Percentiles rank a stretch among this genome's conserved stretches.
Conservation (phyloP, 2,329 filamentous ascomycete species). For the Ascomycota sp. region DNA sequence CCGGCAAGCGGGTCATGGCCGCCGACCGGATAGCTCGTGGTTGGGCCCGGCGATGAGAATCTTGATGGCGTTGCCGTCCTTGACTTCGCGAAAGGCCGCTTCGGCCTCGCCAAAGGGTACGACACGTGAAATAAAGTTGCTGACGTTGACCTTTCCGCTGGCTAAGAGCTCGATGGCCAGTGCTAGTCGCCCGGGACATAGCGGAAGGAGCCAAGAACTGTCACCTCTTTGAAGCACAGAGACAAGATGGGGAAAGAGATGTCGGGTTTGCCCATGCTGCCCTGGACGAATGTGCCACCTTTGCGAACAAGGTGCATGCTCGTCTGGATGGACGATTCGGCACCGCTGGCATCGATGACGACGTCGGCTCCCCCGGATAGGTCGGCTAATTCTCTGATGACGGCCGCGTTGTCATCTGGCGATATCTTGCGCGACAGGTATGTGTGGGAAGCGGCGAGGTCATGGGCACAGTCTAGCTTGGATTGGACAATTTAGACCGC, state of each 20-base stretch:
- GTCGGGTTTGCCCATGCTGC: conserved; percentile 74
- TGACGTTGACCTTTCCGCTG: conserved; percentile 55
- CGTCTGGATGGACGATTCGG: conserved; percentile 58
- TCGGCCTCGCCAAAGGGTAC: conserved; percentile 71
- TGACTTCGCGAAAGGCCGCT: conserved; percentile 70
- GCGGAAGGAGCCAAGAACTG: conserved; percentile 69
- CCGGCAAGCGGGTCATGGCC: no score
- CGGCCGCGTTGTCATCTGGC: conserved; percentile 54
- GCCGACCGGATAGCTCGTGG: not conserved
- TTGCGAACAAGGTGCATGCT: conserved; percentile 48
- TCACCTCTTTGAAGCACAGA: conserved; percentile 76
- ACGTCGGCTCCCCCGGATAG: conserved; percentile 51
- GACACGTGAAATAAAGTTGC: conserved; percentile 58
- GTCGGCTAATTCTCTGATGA: conserved; percentile 40
- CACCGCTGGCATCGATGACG: conserved; percentile 64
- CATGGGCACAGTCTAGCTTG: conserved; percentile 58
- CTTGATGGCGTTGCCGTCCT: conserved; percentile 61
- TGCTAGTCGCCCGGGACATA: conserved; percentile 79
- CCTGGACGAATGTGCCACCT: conserved; percentile 66
- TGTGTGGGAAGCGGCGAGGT: conserved; percentile 51
- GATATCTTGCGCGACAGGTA: conserved; percentile 42
- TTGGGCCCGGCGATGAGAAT: conserved; percentile 47
- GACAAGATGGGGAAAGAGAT: conserved; percentile 86
- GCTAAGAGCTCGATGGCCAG: conserved; percentile 61
- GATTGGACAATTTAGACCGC: conserved; percentile 68